phyloP scores from a whole-genome alignment of 495 filamentous ascomycete species.

The Talaromyces nanjingensis region DNA sequence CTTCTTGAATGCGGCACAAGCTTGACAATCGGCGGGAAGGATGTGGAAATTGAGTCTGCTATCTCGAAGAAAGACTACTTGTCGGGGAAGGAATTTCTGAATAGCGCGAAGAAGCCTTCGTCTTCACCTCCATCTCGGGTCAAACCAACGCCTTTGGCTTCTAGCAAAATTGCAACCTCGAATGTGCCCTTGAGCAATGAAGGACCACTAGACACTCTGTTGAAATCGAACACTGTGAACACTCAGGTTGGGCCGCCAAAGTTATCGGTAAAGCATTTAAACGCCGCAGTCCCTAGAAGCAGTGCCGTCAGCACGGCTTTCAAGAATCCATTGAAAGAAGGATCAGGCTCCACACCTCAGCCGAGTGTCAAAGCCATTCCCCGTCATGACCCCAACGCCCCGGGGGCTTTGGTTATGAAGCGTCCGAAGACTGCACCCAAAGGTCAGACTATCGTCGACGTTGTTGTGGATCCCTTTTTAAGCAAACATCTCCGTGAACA shows the following conservation, averaged over 20 bases:
- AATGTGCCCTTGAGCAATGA: neutral
- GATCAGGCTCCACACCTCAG: conserved; percentile 12
- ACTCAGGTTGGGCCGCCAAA: conserved; percentile 12
- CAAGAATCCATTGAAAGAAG: conserved; percentile 54
- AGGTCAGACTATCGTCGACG: conserved; percentile 67
- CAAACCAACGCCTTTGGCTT: neutral
- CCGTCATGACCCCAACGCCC: conserved; percentile 57
- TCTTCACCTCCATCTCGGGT: conserved; percentile 8
- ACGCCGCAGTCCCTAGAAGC: conserved; percentile 19
- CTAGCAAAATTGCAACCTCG: neutral
- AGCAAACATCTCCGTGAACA: conserved; percentile 60
- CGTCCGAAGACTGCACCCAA: conserved; percentile 47
- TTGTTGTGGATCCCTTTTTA: conserved; percentile 73
- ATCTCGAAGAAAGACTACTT: conserved; percentile 59
- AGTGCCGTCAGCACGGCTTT: conserved; percentile 32
- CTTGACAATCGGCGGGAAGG: conserved; percentile 63
- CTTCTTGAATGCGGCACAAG: conserved; percentile 54
- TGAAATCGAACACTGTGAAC: neutral
- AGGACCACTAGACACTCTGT: neutral
- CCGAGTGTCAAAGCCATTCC: conserved; percentile 40
- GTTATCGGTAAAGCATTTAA: conserved; percentile 12
- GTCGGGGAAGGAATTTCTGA: conserved; percentile 47
- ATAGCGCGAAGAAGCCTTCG: conserved; percentile 17
- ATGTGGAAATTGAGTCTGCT: conserved; percentile 63
- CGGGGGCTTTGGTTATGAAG: conserved; percentile 65